phyloP scores from a whole-genome alignment of 768 basidiomycete genomes.

The Amanita brunnescens region DNA sequence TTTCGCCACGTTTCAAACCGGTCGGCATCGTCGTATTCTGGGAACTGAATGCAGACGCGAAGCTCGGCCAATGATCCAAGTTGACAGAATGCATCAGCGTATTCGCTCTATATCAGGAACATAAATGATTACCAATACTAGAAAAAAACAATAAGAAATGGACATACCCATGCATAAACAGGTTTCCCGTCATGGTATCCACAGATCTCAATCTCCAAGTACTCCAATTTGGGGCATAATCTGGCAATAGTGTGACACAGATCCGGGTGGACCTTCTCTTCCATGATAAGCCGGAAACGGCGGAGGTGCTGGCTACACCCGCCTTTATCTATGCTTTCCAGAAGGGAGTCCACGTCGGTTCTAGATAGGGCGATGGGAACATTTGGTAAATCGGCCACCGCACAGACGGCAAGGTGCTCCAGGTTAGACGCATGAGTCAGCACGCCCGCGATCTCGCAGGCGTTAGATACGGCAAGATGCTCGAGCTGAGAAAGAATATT shows the following conservation, averaged over 20 bases:
- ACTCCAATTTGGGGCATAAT: conserved; percentile 28
- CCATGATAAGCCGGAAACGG: conserved; percentile 30
- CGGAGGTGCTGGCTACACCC: conserved; percentile 13
- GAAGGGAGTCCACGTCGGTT: conserved; percentile 22
- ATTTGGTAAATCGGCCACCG: conserved; percentile 28
- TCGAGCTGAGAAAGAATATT: conserved; percentile 23
- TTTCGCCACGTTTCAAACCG: conserved; percentile 22
- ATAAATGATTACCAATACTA: neutral
- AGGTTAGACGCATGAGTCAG: conserved; percentile 23
- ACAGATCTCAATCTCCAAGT: conserved; percentile 33
- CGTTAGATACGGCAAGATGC: conserved; percentile 29
- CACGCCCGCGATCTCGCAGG: conserved; percentile 22
- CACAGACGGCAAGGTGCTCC: conserved; percentile 26
- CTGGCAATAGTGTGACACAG: conserved; percentile 23
- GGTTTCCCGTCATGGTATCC: conserved; percentile 32
- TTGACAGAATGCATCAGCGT: conserved; percentile 22
- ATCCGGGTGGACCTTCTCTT: conserved; percentile 27
- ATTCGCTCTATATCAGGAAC: conserved; percentile 20
- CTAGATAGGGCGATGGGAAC: conserved; percentile 27
- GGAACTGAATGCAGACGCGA: conserved; percentile 30
- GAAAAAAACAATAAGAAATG: conserved; percentile 2
- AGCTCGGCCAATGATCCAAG: conserved; percentile 19
- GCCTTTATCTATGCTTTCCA: conserved; percentile 22
- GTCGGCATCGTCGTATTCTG: conserved; percentile 26
- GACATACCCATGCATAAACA: conserved; percentile 30